These are phyloP conservation scores for Trametes maxima DNA, from an alignment of 768 basidiomycete genomes.

Conservation along the genomic window DNA sequence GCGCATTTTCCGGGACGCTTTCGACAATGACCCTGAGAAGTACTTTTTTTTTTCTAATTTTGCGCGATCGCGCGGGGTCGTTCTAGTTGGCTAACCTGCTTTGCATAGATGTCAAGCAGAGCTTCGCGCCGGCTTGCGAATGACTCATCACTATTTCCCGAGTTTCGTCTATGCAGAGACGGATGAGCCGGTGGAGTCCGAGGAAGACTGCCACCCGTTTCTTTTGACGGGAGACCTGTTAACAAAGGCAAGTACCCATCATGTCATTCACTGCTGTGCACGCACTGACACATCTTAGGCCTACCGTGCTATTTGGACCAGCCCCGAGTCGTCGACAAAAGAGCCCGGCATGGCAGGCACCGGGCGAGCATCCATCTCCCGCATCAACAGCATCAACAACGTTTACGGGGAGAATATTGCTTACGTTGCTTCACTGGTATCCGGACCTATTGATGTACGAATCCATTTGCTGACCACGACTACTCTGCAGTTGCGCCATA, in stretches of 20 bases:
- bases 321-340: background rate
- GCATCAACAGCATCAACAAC: background rate
- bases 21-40: background rate
- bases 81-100: background rate
- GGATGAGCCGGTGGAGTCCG: background rate
- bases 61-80: background rate
- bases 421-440: background rate
- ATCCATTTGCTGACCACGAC: background rate
- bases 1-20: background rate
- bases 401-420: background rate
- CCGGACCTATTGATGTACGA: background rate
- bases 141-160: too few species aligned
- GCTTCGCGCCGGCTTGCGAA: background rate
- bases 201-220: too few species aligned
- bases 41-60: background rate
- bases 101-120: background rate
- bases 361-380: background rate
- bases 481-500: background rate
- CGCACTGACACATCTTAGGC: background rate
- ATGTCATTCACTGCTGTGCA: background rate
- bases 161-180: too few species aligned
- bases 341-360: background rate
- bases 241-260: background rate
- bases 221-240: background rate
- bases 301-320: slow-evolving; percentile 3